Percentiles rank a stretch among this genome's conserved stretches.
phyloP scores from a whole-genome alignment of 352 stramenopile species.

The Phytophthora constricta region DNA sequence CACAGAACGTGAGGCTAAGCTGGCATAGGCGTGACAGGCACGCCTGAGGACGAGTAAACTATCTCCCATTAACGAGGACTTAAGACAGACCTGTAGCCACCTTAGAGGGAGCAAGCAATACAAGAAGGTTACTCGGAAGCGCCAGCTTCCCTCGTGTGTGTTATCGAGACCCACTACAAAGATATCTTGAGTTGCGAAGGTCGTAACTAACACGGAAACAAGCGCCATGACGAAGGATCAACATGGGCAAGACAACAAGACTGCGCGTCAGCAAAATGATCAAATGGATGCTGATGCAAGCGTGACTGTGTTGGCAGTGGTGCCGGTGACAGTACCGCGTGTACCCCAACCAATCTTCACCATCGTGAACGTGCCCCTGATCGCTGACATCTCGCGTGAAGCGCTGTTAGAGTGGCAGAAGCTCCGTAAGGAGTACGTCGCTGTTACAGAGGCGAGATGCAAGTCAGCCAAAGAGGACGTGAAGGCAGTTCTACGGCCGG shows the following conservation, averaged over 20 bases:
- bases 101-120: conserved; percentile 12
- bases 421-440: conserved; percentile 18
- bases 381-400: conserved; percentile 17
- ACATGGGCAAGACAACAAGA: conserved; percentile 11
- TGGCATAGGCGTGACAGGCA: conserved; percentile 8
- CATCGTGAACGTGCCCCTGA: conserved; percentile 13
- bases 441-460: conserved; percentile 11
- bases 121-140: conserved; percentile 14
- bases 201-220: conserved; percentile 14
- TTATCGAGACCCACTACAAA: conserved; percentile 27
- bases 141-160: conserved; percentile 22
- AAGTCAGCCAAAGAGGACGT: conserved; percentile 12
- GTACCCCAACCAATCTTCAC: conserved; percentile 12
- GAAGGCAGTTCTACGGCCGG: background rate
- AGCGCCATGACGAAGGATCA: background rate
- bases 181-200: conserved; percentile 26
- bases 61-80: conserved; percentile 1
- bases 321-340: background rate
- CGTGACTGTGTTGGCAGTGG: background rate
- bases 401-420: conserved; percentile 13
- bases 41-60: conserved; percentile 1
- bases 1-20: conserved; percentile 11
- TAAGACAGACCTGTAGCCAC: conserved; percentile 11
- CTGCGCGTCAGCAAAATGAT: background rate
- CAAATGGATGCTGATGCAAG: background rate